These are phyloP conservation scores for Leucosporidium scottii DNA, from an alignment of 768 basidiomycete genomes.

Conservation along the genomic window DNA sequence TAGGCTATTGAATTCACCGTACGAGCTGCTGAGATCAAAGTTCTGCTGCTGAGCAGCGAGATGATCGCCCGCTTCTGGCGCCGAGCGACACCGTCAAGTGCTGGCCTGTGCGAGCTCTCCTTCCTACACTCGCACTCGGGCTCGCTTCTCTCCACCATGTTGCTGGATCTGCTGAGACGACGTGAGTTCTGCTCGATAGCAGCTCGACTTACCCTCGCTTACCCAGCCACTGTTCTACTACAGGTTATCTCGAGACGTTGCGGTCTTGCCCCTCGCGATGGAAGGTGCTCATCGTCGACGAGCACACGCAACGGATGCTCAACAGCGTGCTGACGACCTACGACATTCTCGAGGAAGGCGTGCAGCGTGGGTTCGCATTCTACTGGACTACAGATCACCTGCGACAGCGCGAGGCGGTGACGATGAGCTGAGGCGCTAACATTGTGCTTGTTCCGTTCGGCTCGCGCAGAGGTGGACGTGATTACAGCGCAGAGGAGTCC, in stretches of 20 bases:
- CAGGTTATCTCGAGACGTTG: constrained; percentile 81
- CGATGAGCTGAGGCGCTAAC: not conserved
- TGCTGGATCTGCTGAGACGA: too few relatives aligned
- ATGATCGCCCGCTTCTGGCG: too few relatives aligned
- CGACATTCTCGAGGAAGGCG: constrained; percentile 91
- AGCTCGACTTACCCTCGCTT: too few relatives aligned
- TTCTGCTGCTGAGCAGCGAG: too few relatives aligned
- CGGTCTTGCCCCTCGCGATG: constrained; percentile 73
- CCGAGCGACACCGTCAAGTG: too few relatives aligned
- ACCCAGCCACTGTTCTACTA: too few relatives aligned
- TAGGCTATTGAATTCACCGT: too few relatives aligned
- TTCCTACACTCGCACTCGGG: too few relatives aligned
- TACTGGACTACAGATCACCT: not conserved
- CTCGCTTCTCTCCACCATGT: too few relatives aligned
- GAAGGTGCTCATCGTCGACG: constrained; percentile 97
- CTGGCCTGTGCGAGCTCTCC: too few relatives aligned
- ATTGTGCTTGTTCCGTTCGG: not conserved
- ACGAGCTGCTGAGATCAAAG: too few relatives aligned
- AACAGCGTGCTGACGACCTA: constrained; percentile 82
- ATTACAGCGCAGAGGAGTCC: constrained; percentile 75
- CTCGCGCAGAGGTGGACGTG: constrained; percentile 71
- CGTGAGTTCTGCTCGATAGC: too few relatives aligned
- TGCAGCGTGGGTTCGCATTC: constrained; percentile 67
- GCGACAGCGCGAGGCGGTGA: not conserved
- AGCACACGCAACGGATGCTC: constrained; percentile 75